A percentile compares a stretch with the other conserved stretches of the same genome.
These are phyloP conservation scores for Ceratocystiopsis minuta DNA, from an alignment of 2,329 filamentous ascomycete genomes.

Conservation along the genomic window DNA sequence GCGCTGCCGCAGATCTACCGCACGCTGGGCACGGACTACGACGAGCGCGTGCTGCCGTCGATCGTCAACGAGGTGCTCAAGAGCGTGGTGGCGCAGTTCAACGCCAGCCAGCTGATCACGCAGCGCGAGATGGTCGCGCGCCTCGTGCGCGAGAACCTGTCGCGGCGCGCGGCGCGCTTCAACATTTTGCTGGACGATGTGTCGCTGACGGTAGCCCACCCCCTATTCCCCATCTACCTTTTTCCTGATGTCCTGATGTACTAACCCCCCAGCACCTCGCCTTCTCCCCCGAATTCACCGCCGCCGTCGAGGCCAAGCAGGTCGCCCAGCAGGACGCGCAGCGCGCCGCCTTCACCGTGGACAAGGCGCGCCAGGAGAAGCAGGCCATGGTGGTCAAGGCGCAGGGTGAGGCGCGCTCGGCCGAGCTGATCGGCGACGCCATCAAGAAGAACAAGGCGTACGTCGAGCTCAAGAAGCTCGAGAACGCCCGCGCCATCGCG, in stretches of 20 bases:
- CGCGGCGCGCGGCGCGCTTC: constrained; percentile 79
- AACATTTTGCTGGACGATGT: constrained; percentile 97
- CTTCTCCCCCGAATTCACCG: constrained; percentile 57
- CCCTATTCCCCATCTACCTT: no score
- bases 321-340: constrained; percentile 85
- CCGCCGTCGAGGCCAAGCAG: constrained; percentile 56
- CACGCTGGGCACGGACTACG: constrained; percentile 95
- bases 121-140: constrained; percentile 93
- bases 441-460: constrained; percentile 99
- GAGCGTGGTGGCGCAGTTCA: constrained; percentile 95
- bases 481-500: constrained; percentile 88
- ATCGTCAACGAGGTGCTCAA: constrained; percentile 99
- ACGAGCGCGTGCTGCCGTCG: constrained; percentile 92
- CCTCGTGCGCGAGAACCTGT: constrained; percentile 83
- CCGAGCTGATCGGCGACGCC: constrained; percentile 92
- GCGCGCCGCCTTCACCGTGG: constrained; percentile 88
- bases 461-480: constrained; percentile 92
- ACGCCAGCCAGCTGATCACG: constrained; percentile 93
- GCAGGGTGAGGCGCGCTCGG: constrained; percentile 95
- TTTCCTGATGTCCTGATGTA: not conserved
- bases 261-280: constrained; percentile 38
- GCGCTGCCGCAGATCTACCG: constrained; percentile 95
- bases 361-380: constrained; percentile 98
- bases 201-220: constrained; percentile 80
- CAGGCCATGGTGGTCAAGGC: constrained; percentile 96